phyloP scores from a whole-genome alignment of 345 rosid species.

The Turnera subulata region DNA sequence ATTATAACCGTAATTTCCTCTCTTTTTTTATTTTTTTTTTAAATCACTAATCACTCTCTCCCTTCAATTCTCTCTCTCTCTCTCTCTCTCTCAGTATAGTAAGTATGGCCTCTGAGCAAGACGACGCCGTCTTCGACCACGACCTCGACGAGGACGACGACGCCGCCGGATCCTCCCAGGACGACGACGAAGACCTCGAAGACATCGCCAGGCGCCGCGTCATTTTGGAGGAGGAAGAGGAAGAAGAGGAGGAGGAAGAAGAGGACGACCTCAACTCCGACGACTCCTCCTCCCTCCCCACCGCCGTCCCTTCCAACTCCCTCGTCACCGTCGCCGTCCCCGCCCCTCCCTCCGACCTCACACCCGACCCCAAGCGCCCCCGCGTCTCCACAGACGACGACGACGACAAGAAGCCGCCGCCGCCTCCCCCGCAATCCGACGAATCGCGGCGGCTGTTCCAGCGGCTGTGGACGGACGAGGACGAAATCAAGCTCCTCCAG shows the following conservation, averaged over 20 bases:
- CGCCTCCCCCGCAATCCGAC: constrained; percentile 31
- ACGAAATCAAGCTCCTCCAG: constrained; percentile 95
- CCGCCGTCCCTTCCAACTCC: constrained; percentile 26
- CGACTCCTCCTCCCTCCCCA: constrained; percentile 25
- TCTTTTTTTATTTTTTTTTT: no score
- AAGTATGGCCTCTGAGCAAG: constrained; percentile 60
- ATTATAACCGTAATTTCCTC: no score
- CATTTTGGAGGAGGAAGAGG: constrained; percentile 45
- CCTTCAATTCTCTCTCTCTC: constrained; percentile 10
- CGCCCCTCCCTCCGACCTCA: constrained; percentile 22
- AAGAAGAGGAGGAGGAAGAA: constrained; percentile 55
- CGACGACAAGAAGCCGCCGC: background rate
- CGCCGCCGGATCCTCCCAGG: constrained; percentile 39
- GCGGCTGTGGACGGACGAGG: constrained; percentile 96
- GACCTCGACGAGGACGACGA: constrained; percentile 43
- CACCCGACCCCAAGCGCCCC: constrained; percentile 44
- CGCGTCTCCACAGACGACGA: constrained; percentile 22
- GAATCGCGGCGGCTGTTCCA: constrained; percentile 82
- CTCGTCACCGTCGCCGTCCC: constrained; percentile 9
- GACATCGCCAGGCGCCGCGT: constrained; percentile 39
- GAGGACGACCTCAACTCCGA: constrained; percentile 42
- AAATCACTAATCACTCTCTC: background rate
- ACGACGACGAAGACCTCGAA: constrained; percentile 50
- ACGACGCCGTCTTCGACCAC: constrained; percentile 50
- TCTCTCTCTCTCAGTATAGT: constrained; percentile 8